Evolutionary conservation across 1,284 basidiomycete species (phyloP).

Genomic region (Sporisorium exsertum): DNA sequence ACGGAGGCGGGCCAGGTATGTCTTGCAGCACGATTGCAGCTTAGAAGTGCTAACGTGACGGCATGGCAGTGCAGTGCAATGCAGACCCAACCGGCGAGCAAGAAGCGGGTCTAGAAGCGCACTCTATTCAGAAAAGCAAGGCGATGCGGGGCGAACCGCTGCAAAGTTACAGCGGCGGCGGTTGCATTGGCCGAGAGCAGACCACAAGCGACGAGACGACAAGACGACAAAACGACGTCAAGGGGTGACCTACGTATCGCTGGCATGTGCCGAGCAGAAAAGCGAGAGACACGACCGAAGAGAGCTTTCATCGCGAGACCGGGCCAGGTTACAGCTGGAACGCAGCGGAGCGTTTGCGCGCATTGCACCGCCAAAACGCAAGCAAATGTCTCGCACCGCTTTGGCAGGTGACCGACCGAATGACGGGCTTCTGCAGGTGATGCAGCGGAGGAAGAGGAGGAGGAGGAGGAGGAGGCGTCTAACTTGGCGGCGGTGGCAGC

Average conservation of each 20-base stretch:
- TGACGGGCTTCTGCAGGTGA: not conserved
- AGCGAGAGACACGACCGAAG: not conserved
- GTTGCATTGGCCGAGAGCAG: too few relatives aligned
- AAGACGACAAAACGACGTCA: slow-evolving; percentile 12
- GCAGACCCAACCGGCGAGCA: not conserved
- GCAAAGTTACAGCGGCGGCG: not conserved
- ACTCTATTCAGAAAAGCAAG: not conserved
- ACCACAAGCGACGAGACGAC: not conserved
- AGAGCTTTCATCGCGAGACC: not conserved
- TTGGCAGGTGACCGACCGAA: not conserved
- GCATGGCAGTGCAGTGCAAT: not conserved
- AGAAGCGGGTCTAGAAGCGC: not conserved
- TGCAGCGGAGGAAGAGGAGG: not conserved
- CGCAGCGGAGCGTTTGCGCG: not conserved
- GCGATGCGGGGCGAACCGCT: not conserved
- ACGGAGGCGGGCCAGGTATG: not conserved
- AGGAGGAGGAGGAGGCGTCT: too few relatives aligned
- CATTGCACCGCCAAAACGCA: not conserved
- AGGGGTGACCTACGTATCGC: slow-evolving; percentile 18
- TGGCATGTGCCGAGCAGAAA: slow-evolving; percentile 20
- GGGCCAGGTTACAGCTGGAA: not conserved
- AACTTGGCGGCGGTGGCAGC: not conserved
- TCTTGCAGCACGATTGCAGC: not conserved
- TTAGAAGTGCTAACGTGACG: not conserved
- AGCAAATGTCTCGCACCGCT: not conserved